Evolutionary conservation across 495 filamentous ascomycete species (phyloP).

Genomic region (Immersiella caudata): DNA sequence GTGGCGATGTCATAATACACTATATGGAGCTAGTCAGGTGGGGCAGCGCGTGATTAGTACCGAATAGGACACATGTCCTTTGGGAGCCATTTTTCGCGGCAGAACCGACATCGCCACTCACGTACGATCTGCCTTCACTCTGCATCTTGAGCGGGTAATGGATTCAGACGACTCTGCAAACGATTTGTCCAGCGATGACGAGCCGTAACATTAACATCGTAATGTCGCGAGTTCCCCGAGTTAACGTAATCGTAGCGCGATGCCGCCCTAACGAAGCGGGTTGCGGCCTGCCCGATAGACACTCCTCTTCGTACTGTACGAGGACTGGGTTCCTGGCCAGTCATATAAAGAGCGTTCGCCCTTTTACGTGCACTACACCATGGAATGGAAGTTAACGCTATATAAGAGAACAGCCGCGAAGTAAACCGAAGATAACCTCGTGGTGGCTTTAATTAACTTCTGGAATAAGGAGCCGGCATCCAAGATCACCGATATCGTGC

Average conservation of each 20-base stretch:
- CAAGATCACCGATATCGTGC: conserved; percentile 20
- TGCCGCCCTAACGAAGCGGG: conserved; percentile 15
- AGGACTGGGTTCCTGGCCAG: conserved; percentile 20
- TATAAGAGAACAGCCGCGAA: conserved; percentile 18
- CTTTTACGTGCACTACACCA: conserved; percentile 14
- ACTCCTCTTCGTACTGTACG: conserved; percentile 10
- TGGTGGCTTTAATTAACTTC: conserved; percentile 20
- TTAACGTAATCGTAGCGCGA: conserved; percentile 14
- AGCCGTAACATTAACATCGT: conserved; percentile 5
- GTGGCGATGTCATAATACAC: not conserved
- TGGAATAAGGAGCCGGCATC: conserved; percentile 21
- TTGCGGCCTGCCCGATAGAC: conserved; percentile 19
- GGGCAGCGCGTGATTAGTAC: not conserved
- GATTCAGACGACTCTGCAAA: too few relatives aligned
- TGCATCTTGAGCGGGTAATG: too few relatives aligned
- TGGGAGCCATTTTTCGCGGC: not conserved
- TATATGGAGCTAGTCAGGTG: conserved; percentile 6
- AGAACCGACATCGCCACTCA: conserved; percentile 18
- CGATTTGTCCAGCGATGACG: conserved; percentile 15
- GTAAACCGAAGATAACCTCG: conserved; percentile 21
- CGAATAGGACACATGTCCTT: conserved; percentile 2
- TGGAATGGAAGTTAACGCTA: conserved; percentile 22
- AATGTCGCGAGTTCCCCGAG: conserved; percentile 16
- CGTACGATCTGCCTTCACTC: too few relatives aligned
- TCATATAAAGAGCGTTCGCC: conserved; percentile 22